Percentiles rank a stretch among this genome's conserved stretches.
phyloP scores from a whole-genome alignment of 768 basidiomycete genomes.

The Auriscalpium vulgare region DNA sequence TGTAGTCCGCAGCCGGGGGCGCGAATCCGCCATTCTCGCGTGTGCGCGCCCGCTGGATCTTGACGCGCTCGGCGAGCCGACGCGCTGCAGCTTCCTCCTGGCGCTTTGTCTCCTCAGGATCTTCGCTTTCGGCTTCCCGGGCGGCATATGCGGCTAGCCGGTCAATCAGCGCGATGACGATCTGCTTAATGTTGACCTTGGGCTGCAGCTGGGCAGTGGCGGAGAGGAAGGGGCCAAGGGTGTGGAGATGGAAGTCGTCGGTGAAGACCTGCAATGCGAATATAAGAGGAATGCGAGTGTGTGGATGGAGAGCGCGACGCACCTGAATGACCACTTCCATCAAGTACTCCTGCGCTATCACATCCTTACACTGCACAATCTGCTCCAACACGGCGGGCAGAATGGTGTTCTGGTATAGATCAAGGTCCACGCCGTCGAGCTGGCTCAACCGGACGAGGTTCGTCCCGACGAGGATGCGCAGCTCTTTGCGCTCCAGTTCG shows the following conservation, averaged over 20 bases:
- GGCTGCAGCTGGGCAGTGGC: conserved; percentile 96
- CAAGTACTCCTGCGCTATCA: conserved; percentile 96
- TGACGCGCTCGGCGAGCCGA: conserved; percentile 82
- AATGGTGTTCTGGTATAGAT: conserved; percentile 80
- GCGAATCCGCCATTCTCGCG: conserved; percentile 35
- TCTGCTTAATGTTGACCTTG: conserved; percentile 97
- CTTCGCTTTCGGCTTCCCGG: conserved; percentile 93
- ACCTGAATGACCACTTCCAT: conserved; percentile 99
- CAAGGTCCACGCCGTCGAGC: conserved; percentile 92
- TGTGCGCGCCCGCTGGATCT: conserved; percentile 55
- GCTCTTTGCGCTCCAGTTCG: conserved; percentile 89
- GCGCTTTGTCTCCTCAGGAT: conserved; percentile 86
- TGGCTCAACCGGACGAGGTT: conserved; percentile 94
- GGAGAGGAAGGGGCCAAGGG: conserved; percentile 91
- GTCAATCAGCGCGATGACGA: conserved; percentile 96
- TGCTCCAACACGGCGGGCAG: conserved; percentile 93
- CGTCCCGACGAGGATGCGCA: conserved; percentile 94
- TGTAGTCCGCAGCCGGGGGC: conserved; percentile 13
- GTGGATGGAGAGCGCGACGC: conserved; percentile 14
- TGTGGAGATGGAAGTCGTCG: conserved; percentile 95
- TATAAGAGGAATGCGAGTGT: not conserved
- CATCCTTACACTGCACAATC: conserved; percentile 96
- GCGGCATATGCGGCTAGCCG: conserved; percentile 93
- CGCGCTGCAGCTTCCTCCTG: conserved; percentile 92
- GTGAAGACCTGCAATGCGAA: conserved; percentile 79